A percentile compares a stretch with the other conserved stretches of the same genome.
These are phyloP conservation scores for Penicillium olsonii DNA, from an alignment of 2,329 filamentous ascomycete genomes.

Conservation along the genomic window DNA sequence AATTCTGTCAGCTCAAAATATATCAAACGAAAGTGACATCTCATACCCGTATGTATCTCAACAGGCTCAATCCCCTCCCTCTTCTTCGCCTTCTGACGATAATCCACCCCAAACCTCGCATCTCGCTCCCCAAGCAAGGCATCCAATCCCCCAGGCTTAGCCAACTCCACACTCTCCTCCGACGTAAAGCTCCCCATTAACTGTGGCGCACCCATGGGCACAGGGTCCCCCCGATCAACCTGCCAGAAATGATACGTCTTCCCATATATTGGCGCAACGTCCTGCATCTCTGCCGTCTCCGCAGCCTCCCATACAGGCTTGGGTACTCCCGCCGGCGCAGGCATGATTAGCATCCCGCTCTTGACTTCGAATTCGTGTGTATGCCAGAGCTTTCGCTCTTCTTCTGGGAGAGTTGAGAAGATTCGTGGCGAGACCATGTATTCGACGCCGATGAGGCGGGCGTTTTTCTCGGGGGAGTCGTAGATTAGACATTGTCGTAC, in stretches of 20 bases:
- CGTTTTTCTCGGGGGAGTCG: constrained; percentile 66
- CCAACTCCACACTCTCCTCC: constrained; percentile 27
- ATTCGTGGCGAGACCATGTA: constrained; percentile 78
- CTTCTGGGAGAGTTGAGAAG: constrained; percentile 63
- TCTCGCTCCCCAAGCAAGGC: constrained; percentile 54
- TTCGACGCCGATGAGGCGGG: constrained; percentile 78
- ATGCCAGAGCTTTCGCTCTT: constrained; percentile 79
- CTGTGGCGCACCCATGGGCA: constrained; percentile 63
- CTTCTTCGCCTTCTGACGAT: constrained; percentile 53
- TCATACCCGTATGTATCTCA: constrained; percentile 37
- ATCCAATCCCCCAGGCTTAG: constrained; percentile 30
- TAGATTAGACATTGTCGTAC: constrained; percentile 85
- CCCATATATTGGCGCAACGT: constrained; percentile 73
- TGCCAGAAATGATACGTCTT: constrained; percentile 89
- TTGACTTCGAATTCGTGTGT: constrained; percentile 58
- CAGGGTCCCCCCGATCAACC: constrained; percentile 68
- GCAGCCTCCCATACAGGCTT: constrained; percentile 69
- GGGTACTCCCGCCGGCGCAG: constrained; percentile 44
- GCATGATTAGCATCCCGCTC: constrained; percentile 47
- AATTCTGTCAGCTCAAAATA: constrained; percentile 2
- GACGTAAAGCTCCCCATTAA: constrained; percentile 63
- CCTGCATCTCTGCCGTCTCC: constrained; percentile 78
- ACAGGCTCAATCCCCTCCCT: constrained; percentile 51
- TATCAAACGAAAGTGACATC: constrained; percentile 8
- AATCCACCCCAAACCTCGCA: constrained; percentile 55